Evolutionary conservation across 345 rosid genomes (phyloP).

Genomic region (Clarkia xantiana): DNA sequence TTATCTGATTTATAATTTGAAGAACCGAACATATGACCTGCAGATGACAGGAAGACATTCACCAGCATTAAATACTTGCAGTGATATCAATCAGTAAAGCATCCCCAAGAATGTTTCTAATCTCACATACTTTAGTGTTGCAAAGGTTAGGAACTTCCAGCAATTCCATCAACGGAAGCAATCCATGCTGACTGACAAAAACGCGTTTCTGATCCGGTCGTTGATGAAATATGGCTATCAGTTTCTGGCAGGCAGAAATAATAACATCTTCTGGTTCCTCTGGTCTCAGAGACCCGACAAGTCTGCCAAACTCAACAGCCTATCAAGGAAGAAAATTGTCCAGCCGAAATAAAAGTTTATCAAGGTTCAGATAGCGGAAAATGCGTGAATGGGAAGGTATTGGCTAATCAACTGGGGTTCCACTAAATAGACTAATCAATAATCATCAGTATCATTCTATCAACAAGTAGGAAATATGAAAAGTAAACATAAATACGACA

Average conservation of each 20-base stretch:
- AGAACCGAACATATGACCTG: slow-evolving; percentile 85
- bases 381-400: neutral
- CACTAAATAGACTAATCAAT: no score
- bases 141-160: slow-evolving; percentile 72
- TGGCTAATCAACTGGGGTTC: no score
- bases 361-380: neutral
- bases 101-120: slow-evolving; percentile 1
- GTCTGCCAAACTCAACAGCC: slow-evolving; percentile 91
- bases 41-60: slow-evolving; percentile 11
- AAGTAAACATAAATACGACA: no score
- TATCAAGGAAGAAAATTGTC: slow-evolving; percentile 20
- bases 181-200: slow-evolving; percentile 80
- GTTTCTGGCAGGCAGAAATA: slow-evolving; percentile 72
- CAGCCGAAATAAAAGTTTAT: neutral
- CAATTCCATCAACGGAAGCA: slow-evolving; percentile 82
- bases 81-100: no score
- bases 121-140: slow-evolving; percentile 27
- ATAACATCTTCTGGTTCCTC: slow-evolving; percentile 89
- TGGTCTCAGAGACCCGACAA: slow-evolving; percentile 65
- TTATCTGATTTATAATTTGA: slow-evolving; percentile 73
- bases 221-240: slow-evolving; percentile 61
- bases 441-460: no score
- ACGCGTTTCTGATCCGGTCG: slow-evolving; percentile 84
- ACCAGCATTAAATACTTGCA: no score
- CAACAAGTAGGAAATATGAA: no score